Evolutionary conservation across 257 asterid genomes (phyloP).

Genomic region (Fraxinus americana): DNA sequence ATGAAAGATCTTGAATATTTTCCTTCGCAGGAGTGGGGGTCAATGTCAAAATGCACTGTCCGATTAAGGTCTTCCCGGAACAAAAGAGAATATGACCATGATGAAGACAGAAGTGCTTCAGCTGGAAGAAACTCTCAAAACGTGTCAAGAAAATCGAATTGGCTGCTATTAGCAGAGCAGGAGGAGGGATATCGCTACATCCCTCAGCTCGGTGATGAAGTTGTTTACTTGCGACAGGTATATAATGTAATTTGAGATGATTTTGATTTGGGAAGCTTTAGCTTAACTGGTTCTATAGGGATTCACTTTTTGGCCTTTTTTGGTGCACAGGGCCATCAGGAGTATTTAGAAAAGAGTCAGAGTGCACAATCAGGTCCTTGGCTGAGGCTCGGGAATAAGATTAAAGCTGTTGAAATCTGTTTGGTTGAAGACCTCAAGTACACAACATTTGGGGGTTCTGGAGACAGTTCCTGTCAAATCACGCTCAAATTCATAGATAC

Average conservation of each 20-base stretch:
- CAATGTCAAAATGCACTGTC: conserved; percentile 38
- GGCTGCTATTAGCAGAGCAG: conserved; percentile 77
- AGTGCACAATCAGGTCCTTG: conserved; percentile 50
- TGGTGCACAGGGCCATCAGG: conserved; percentile 78
- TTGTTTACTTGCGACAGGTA: conserved; percentile 88
- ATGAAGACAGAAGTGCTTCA: conserved; percentile 34
- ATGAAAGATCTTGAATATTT: conserved; percentile 40
- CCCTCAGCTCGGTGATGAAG: conserved; percentile 97
- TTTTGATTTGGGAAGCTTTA: conserved; percentile 13
- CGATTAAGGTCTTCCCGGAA: conserved; percentile 50
- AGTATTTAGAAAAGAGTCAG: conserved; percentile 39
- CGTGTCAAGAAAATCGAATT: conserved; percentile 50
- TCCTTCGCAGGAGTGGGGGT: conserved; percentile 40
- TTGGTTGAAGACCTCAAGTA: conserved; percentile 66
- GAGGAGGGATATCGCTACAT: conserved; percentile 91
- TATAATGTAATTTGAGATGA: neutral
- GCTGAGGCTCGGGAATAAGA: conserved; percentile 42
- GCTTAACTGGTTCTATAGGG: conserved; percentile 12
- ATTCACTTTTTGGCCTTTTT: conserved; percentile 20
- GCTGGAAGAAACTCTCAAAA: conserved; percentile 34
- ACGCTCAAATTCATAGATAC: conserved; percentile 62
- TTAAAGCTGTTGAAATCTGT: conserved; percentile 77
- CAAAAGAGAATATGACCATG: conserved; percentile 43
- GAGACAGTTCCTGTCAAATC: conserved; percentile 85
- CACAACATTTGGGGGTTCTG: conserved; percentile 72